Base-by-base conservation (phyloP, 768 basidiomycete genomes). In the Phanerochaete sordida region DNA sequence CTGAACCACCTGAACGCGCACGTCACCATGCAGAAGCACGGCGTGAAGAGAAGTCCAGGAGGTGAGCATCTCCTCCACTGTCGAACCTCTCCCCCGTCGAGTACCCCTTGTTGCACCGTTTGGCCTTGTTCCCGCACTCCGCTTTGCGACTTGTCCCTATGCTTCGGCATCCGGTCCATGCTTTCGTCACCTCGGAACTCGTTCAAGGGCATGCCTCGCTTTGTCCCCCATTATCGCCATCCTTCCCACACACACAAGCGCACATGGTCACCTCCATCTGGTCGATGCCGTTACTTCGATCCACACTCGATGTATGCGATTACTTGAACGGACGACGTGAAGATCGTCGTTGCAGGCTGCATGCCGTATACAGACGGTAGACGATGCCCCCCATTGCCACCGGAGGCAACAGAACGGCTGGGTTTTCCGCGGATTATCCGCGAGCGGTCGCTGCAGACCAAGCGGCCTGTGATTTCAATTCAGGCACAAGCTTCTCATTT, bases 21-120 rank as follows among this genome's bases (percentile, higher is more conserved):
- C 72, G 93, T 98, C 59, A 90, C 87, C n/a, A 97, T 97, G 92
- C 96, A 98, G 73, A 91, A 91, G 73, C 96, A 99, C 71, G 96
- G 96, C 45, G 58, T 79, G 16, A 98, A 96, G 76, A 84, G 95
- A 57, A 89, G 85, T 71, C 96, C 96, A 13, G 84, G 84, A 58
- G 95, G 96, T 96, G 68, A 75, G 90, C 76, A 23, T 46, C 16
- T 47, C 44, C 27, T 3, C 30, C n/a, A n/a, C 35, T 13, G 3
- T 35, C 31, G 28, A 44, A 2, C 28, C 27, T 46, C 49, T 48
- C 12, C 59, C 27, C 30, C 31, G 23, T 45, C 39, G 54, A 51
- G 26, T 35, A 35, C 44, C 63, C 39, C 56, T 49, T 57, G 59
- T 51, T 61, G 47, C 48, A 28, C 61, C 52, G 49, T 46, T 54